Evolutionary conservation across 441 rosid genomes (phyloP), one percentile per base, ranked within the genome.

Genomic region (Aquilaria agallochum): DNA sequence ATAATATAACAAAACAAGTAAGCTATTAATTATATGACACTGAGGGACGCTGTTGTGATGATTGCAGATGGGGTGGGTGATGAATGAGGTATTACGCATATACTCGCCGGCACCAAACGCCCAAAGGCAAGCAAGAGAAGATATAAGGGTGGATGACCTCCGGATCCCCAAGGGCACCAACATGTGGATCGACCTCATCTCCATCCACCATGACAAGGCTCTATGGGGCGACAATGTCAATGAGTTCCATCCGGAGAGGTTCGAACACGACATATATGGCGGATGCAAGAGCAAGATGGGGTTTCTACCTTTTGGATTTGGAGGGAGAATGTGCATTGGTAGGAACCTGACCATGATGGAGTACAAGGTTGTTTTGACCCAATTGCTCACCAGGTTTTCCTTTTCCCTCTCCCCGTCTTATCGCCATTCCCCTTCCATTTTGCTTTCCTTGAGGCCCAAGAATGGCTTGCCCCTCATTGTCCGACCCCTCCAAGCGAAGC

Each of bases 291-390:
- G 79, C 63, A 92, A 88, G 74, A 92, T 95, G 98, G 98, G 97
- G 3, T 95, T 75, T 64, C 68, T 92, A 86, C 99, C 99, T 1
- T 95, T 95, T 53, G 99, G 99, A 31, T 95, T 89, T 9, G 99
- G 99, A 47, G 97, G 98, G 14, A 88, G 99, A 62, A 92, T 89
- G 98, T 95, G 99, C 55, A 68, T 95, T 0, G 98, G 98, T 2
- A 76, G 89, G 74, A 90, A 88, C 68, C 71, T 90, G 80, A 74
- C 86, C 0, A 67, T 55, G 48, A 83, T 89, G 95, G 97, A 95
- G 76, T 89, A 92, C 47, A 92, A 86, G 80, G 63, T 86, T 62
- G 93, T 88, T 3, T 62, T 95, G 27, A 77, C 92, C 15, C 70
- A 79, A 48, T 73, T 90, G 44, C 83, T 95, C 53, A 65, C 89